Percentiles rank a stretch among this genome's conserved stretches.
These are phyloP conservation scores for Yarrowia keelungensis DNA, from an alignment of 805 yeast genomes.

Conservation along the genomic window DNA sequence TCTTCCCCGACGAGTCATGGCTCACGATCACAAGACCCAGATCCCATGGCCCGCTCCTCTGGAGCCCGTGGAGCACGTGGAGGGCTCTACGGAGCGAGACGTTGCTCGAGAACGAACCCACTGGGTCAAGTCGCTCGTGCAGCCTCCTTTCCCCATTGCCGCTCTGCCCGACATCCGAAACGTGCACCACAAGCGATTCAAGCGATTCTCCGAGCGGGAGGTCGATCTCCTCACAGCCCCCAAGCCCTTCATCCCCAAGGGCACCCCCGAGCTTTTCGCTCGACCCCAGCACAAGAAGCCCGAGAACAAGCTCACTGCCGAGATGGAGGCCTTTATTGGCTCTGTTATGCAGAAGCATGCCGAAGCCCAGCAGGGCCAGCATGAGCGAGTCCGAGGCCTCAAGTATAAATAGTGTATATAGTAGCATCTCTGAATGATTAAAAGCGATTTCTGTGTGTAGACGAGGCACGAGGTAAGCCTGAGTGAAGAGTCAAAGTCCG, in stretches of 20 bases:
- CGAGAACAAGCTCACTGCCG: conserved; percentile 56
- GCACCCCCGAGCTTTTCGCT: conserved; percentile 53
- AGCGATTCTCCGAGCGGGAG: conserved; percentile 69
- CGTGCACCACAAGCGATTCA: conserved; percentile 72
- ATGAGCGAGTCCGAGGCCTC: conserved; percentile 23
- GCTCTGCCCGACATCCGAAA: conserved; percentile 89
- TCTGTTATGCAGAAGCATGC: conserved; percentile 37
- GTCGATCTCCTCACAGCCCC: conserved; percentile 71
- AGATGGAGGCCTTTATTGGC: conserved; percentile 64
- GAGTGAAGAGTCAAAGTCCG: no score
- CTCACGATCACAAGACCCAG: conserved; percentile 64
- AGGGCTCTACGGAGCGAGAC: conserved; percentile 48
- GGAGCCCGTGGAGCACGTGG: conserved; percentile 55
- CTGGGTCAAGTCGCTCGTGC: conserved; percentile 72
- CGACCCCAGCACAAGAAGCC: conserved; percentile 48
- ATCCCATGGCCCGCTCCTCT: conserved; percentile 92
- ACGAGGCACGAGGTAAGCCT: no score
- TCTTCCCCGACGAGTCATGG: conserved; percentile 79
- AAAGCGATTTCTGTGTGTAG: no score
- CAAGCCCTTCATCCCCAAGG: conserved; percentile 74
- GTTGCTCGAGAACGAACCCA: conserved; percentile 73
- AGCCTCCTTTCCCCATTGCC: conserved; percentile 76
- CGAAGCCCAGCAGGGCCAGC: conserved; percentile 35
- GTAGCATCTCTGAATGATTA: conserved; percentile 20
- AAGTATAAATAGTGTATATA: conserved; percentile 39